Conservation (phyloP, 169 alveolate species). For the Cytauxzoon felis region DNA sequence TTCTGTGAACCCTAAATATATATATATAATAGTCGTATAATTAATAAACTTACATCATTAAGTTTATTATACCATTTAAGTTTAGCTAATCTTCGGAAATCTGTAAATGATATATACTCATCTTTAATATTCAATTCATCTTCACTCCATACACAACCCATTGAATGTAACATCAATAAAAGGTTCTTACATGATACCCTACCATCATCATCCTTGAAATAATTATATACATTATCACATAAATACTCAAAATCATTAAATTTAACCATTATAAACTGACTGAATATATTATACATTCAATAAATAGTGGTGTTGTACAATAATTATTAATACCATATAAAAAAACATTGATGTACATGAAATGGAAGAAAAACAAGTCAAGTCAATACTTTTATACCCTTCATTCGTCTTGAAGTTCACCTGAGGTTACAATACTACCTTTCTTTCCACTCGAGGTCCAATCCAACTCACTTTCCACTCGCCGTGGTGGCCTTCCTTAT, state of each 20-base stretch:
- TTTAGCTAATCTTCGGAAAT: slow-evolving; percentile 31
- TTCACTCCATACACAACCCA: slow-evolving; percentile 48
- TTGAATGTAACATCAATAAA: slow-evolving; percentile 45
- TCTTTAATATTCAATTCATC: slow-evolving; percentile 6
- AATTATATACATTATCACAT: slow-evolving; percentile 33
- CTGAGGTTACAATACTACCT: slow-evolving; percentile 54
- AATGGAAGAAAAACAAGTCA: slow-evolving; percentile 17
- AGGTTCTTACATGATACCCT: slow-evolving; percentile 11
- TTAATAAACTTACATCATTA: no score
- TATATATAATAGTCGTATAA: no score
- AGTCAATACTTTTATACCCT: no score
- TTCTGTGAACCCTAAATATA: no score
- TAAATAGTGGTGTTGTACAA: not conserved
- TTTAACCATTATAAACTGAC: slow-evolving; percentile 11
- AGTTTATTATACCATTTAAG: slow-evolving; percentile 32
- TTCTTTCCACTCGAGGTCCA: slow-evolving; percentile 57
- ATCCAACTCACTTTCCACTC: no score
- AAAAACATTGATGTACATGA: not conserved
- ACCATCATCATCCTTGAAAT: slow-evolving; percentile 25
- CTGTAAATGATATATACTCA: slow-evolving; percentile 2
- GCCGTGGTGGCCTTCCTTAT: slow-evolving; percentile 56
- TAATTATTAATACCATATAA: not conserved
- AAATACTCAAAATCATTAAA: slow-evolving; percentile 9
- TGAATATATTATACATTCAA: no score
- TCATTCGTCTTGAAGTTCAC: slow-evolving; percentile 7